Base-by-base conservation (phyloP, 1,284 basidiomycete genomes). In the Takashimella tepidaria region DNA sequence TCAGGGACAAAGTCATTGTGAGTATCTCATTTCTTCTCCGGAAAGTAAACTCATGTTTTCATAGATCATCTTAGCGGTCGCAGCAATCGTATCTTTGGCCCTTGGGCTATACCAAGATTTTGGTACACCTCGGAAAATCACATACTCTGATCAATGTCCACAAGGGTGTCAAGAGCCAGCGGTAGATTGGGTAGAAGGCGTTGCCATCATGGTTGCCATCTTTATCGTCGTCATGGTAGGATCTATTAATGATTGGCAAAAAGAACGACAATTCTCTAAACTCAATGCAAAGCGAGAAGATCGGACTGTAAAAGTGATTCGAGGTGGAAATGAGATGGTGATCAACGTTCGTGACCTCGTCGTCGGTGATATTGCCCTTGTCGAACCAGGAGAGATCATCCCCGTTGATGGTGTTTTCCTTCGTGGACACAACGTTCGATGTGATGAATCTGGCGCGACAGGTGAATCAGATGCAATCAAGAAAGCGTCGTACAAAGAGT, bases 281-380 rank as follows among this genome's bases (percentile, higher is more conserved):
- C 82, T 98, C 50, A 97, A 97, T 69, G 89, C 89, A 61, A 89
- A 96, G 77, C 96, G 96, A 76, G 96, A 98, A 55, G 91, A 96
- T 66, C 88, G 95, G 46, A 84, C 83, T 10, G 86, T 98, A 67
- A 97, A 96, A 76, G 88, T 92, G 50, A 86, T 97, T 55, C 88
- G 96, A 11, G 81, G 83, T 60, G 92, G 92, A 24, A 76, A 79
- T 27, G 91, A 96, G 65, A 82, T 79, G 59, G 77, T 90, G 41
- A 81, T 96, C 65, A 88, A 92, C 70, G 81, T 92, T 73, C 71
- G 89, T 82, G 86, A 97, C 57, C 83, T 98, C 19, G 83, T 97
- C 41, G 96, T 98, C 31, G 95, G 95, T 47, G 95, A 98, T 67
- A 81, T 98, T 58, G 88, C 89, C 20, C 78, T 91, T 41, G 74